Base-by-base conservation (phyloP, 352 stramenopile genomes). In the Pythium pyrilobum region DNA sequence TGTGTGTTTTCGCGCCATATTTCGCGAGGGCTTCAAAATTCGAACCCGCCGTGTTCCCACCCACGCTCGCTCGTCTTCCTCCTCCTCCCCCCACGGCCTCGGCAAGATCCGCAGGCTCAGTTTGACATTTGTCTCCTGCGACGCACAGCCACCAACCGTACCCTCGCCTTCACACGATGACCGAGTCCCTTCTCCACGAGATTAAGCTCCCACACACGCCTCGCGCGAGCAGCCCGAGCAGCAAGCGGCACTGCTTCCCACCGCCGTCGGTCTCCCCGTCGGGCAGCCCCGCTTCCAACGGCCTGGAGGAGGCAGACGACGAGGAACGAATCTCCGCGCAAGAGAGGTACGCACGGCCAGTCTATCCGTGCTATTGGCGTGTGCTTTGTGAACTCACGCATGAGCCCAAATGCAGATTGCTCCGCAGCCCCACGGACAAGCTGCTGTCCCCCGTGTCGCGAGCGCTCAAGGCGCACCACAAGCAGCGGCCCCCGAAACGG, bases 401-500 rank as follows among this genome's bases (percentile, higher is more conserved):
- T 31, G 4, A 16, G 20, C 5, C 39, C 16, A 39, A 25, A 18
- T 27, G 3, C 52, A 89, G 76, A 45, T 50, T 89, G 33, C 57
- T 83, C 0, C 70, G 60, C 11, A 89, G 78, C 34, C 78, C 78
- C 1, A 89, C 78, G 7, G 78, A 89, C 59, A 81, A 72, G 38
- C 58, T 87, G 52, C 24, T 87, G n/a, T 87, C 78, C 13, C 78
- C 78, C 10, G 74, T 85, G 4, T 84, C 69, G 1, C 66, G 64
- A 24, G 76, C 76, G 12, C 47, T 89, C 12, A 66, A 60, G 13
- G 61, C 59, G 16, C 64, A 80, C 28, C 67, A 62, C 33, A 59
- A 58, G 41, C 52, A 41, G 25, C 42, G 36, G 16, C 48, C 48
- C 18, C 24, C 31, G 16, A 66, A 61, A 16, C 43, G 52, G 58